Conservation (phyloP, 495 filamentous ascomycete species). For the Annulohypoxylon stygium region DNA sequence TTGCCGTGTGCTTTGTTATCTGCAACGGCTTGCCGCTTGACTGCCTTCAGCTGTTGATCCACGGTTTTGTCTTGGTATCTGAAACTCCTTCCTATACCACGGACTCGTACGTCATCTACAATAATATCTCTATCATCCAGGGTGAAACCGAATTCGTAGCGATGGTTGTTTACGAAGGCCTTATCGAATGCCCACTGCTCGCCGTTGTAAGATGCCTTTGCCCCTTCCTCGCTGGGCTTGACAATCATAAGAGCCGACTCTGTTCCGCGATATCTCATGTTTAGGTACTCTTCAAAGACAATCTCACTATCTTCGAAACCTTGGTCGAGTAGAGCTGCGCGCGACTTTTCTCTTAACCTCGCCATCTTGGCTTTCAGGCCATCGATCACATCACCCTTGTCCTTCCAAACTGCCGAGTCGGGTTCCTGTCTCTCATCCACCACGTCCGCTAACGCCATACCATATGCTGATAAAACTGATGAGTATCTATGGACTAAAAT, state of each 20-base stretch:
- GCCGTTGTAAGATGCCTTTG: conserved; percentile 67
- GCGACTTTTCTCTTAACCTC: conserved; percentile 76
- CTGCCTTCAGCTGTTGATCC: conserved; percentile 78
- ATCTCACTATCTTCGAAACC: conserved; percentile 80
- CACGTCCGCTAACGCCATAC: conserved; percentile 96
- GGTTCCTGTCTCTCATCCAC: conserved; percentile 94
- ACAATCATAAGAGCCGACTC: conserved; percentile 91
- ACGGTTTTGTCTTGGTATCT: conserved; percentile 82
- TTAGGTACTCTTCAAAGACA: conserved; percentile 87
- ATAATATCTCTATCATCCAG: conserved; percentile 90
- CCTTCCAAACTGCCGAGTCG: conserved; percentile 82
- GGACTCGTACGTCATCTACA: conserved; percentile 89
- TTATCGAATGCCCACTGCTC: conserved; percentile 83
- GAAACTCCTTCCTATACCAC: conserved; percentile 90
- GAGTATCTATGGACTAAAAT: conserved; percentile 94
- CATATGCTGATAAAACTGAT: conserved; percentile 94
- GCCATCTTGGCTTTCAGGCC: conserved; percentile 69
- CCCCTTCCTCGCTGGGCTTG: conserved; percentile 70
- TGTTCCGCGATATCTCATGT: conserved; percentile 89
- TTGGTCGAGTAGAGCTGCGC: conserved; percentile 73
- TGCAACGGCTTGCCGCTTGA: conserved; percentile 63
- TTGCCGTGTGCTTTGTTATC: conserved; percentile 68
- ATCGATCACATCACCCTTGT: conserved; percentile 64
- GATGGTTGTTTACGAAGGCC: conserved; percentile 87
- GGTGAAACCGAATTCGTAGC: conserved; percentile 95